Percentiles rank a stretch among this genome's conserved stretches.
Evolutionary conservation across 108 stramenopile species (phyloP).

Genomic region (Aurantiochytrium sp.): DNA sequence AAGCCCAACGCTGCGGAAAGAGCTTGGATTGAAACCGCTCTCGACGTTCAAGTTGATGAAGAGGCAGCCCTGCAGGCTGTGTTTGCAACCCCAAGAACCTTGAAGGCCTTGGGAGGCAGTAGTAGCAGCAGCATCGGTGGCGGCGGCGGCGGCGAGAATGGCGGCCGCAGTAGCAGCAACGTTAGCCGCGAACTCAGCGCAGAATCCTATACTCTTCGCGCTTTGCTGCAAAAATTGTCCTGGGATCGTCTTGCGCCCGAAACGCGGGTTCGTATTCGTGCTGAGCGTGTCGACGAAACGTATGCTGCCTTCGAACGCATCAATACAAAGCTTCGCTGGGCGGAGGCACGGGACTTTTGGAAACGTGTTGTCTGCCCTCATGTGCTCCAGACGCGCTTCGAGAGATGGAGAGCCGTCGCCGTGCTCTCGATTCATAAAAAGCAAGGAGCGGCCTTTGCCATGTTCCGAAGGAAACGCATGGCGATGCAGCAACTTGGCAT

Average conservation of each 20-base stretch:
- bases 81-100: too few relatives aligned
- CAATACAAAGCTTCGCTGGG: slow-evolving; percentile 3
- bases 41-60: too few relatives aligned
- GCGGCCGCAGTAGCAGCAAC: too few relatives aligned
- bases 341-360: not conserved
- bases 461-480: not conserved
- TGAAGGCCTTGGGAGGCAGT: too few relatives aligned
- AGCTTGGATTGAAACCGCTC: too few relatives aligned
- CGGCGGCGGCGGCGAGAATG: too few relatives aligned
- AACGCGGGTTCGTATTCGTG: not conserved
- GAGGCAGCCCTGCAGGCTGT: too few relatives aligned
- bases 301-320: not conserved
- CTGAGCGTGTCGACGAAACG: not conserved
- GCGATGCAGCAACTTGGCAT: not conserved
- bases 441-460: not conserved
- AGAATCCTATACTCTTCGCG: not conserved
- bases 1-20: not conserved
- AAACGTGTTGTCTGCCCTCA: not conserved
- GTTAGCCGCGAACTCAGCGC: not conserved
- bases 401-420: not conserved
- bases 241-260: not conserved
- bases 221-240: not conserved
- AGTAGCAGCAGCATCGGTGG: too few relatives aligned
- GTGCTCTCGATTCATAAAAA: not conserved
- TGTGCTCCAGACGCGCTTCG: not conserved